Evolutionary conservation across 106 monocot genomes (phyloP).

Genomic region (Dioscorea alata): DNA sequence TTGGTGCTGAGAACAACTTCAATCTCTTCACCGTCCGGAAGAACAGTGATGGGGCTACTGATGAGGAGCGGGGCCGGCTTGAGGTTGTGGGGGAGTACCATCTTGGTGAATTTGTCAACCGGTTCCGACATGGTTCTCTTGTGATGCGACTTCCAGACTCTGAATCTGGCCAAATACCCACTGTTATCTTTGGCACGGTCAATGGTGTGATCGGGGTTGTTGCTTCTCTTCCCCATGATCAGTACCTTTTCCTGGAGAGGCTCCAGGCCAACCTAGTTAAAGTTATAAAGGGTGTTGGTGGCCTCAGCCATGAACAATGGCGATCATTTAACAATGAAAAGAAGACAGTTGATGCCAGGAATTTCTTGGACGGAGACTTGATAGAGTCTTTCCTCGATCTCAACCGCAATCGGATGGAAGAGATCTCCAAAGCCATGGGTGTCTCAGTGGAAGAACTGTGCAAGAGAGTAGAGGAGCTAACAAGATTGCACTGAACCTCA

Average conservation of each 20-base stretch:
- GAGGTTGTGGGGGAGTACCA: slow-evolving; percentile 97
- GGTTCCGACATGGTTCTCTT: slow-evolving; percentile 89
- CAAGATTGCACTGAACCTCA: slow-evolving; percentile 66
- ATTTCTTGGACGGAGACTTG: slow-evolving; percentile 92
- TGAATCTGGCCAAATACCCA: slow-evolving; percentile 71
- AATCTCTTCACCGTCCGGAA: slow-evolving; percentile 88
- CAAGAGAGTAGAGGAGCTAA: slow-evolving; percentile 92
- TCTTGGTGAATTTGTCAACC: slow-evolving; percentile 85
- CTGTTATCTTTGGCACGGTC: slow-evolving; percentile 88
- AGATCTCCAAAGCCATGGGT: slow-evolving; percentile 58
- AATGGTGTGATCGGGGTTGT: slow-evolving; percentile 92
- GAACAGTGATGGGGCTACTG: slow-evolving; percentile 91
- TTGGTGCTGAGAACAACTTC: slow-evolving; percentile 95
- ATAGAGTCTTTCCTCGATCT: slow-evolving; percentile 98
- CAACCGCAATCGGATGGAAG: slow-evolving; percentile 64
- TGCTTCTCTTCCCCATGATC: slow-evolving; percentile 91
- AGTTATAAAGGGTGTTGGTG: slow-evolving; percentile 92
- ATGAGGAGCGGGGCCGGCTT: slow-evolving; percentile 88
- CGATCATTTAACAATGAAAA: slow-evolving; percentile 93
- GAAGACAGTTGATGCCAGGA: slow-evolving; percentile 72
- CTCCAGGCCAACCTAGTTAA: slow-evolving; percentile 76
- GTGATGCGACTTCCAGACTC: slow-evolving; percentile 98
- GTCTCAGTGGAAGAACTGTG: slow-evolving; percentile 82
- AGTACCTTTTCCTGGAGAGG: slow-evolving; percentile 78
- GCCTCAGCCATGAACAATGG: slow-evolving; percentile 95